A percentile compares a stretch with the other conserved stretches of the same genome.
These are phyloP conservation scores for Fusarium luffae DNA, from an alignment of 2,329 filamentous ascomycete genomes.

Conservation along the genomic window DNA sequence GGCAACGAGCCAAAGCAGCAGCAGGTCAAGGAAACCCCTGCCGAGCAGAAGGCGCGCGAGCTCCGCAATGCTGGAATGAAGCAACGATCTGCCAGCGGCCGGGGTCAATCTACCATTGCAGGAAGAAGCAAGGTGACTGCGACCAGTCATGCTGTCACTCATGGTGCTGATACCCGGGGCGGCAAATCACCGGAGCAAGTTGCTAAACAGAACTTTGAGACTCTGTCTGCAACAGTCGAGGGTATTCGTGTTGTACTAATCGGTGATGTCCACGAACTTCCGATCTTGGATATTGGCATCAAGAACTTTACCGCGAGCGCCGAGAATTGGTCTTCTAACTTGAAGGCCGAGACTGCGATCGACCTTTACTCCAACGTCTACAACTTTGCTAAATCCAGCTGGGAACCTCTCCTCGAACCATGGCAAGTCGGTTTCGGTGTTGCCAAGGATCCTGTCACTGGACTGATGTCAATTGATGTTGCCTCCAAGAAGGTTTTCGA, in stretches of 20 bases:
- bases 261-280: slow-evolving; percentile 94
- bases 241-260: slow-evolving; percentile 94
- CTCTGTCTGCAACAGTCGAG: slow-evolving; percentile 85
- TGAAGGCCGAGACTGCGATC: slow-evolving; percentile 89
- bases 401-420: slow-evolving; percentile 95
- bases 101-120: slow-evolving; percentile 63
- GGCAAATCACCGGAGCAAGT: slow-evolving; percentile 26
- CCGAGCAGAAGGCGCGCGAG: slow-evolving; percentile 67
- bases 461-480: slow-evolving; percentile 83
- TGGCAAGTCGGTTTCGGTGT: slow-evolving; percentile 96
- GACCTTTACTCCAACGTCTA: slow-evolving; percentile 97
- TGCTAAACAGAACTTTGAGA: slow-evolving; percentile 64
- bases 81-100: slow-evolving; percentile 67
- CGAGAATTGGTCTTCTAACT: slow-evolving; percentile 88
- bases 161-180: slow-evolving; percentile 41
- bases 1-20: slow-evolving; percentile 65
- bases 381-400: slow-evolving; percentile 98
- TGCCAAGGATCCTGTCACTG: slow-evolving; percentile 78
- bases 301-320: slow-evolving; percentile 88
- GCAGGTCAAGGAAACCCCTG: slow-evolving; percentile 50
- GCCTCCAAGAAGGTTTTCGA: slow-evolving; percentile 92
- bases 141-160: slow-evolving; percentile 47
- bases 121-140: slow-evolving; percentile 53
- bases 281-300: slow-evolving; percentile 91
- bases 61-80: slow-evolving; percentile 62